Base-by-base conservation (phyloP, 352 stramenopile species). In the Phytophthora rubi region DNA sequence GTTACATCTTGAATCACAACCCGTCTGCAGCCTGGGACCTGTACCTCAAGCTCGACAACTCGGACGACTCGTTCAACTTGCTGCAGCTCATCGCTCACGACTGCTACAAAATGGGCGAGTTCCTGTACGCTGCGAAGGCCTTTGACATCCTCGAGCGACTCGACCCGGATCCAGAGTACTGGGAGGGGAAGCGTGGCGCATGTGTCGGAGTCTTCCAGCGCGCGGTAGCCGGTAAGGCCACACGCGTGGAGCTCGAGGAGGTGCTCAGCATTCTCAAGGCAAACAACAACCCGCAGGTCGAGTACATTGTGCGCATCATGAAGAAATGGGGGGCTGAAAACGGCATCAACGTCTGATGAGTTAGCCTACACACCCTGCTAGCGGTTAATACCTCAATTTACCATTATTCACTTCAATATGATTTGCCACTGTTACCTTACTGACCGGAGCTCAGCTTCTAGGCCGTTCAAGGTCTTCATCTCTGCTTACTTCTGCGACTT, bases 51-150 rank as follows among this genome's bases (percentile, higher is more conserved):
- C 97, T 98, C 49, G 95, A 99, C 71, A 98, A 97, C 71, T 93
- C 88, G 64, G 94, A 97, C 69, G 93, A 98, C 33, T 97, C 90
- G 33, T 98, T 99, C 83, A 98, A 98, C 53, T 66, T 99, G 33
- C 81, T 99, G 15, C 92, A 98, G 72, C 81, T 99, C 15, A 97
- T 99, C 52, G 97, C 95, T 16, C 98, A 99, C 64, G 97, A 99
- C 75, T 99, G 95, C 80, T 99, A 99, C 86, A 91, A 91, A 73
- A 98, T 98, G 87, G 97, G 97, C 21, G 92, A 98, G 59, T 99
- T 99, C 65, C 78, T 98, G 0, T 98, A 97, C 69, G 85, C 97
- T 1, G 96, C 97, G 33, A 98, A 98, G 76, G 93, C 91, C 3
- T 98, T 99, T 63, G 85, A 98, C 71, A 94, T 98, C 52, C 80